phyloP scores from a whole-genome alignment of 1,284 basidiomycete genomes.

The Phylloporus sp. region DNA sequence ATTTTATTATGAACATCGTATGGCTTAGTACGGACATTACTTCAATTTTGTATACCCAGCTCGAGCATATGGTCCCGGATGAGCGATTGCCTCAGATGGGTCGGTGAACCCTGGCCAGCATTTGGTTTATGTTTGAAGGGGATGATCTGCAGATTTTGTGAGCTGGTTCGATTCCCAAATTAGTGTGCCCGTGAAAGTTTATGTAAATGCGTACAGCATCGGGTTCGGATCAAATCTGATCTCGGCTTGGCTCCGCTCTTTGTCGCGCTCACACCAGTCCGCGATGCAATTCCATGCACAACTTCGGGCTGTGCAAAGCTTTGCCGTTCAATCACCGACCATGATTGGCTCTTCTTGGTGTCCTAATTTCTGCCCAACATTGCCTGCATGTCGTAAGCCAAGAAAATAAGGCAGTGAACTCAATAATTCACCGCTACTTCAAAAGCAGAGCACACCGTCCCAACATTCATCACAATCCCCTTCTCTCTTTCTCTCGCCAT shows the following conservation, averaged over 20 bases:
- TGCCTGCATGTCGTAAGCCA: not conserved
- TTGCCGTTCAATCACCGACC: not conserved
- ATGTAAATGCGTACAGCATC: slow-evolving; percentile 13
- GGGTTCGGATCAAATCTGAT: not conserved
- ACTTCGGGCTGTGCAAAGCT: not conserved
- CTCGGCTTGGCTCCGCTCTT: not conserved
- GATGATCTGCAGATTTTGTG: slow-evolving; percentile 13
- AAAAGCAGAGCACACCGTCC: not conserved
- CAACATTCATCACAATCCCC: not conserved
- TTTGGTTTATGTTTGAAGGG: not conserved
- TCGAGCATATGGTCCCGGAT: slow-evolving; percentile 6
- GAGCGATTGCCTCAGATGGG: not conserved
- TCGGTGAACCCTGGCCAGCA: not conserved
- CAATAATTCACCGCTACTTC: not conserved
- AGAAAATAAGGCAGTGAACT: not conserved
- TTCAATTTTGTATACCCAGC: not conserved
- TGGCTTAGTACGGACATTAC: not conserved
- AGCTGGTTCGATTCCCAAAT: slow-evolving; percentile 30
- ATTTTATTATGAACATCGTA: not conserved
- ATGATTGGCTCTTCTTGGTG: not conserved
- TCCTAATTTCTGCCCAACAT: not conserved
- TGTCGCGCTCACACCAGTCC: not conserved
- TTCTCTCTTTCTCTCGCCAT: slow-evolving; percentile 17
- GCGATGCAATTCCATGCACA: not conserved
- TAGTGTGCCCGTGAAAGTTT: slow-evolving; percentile 6